Evolutionary conservation across 352 stramenopile species (phyloP), one percentile per base, ranked within the genome.

Genomic region (Phytophthora macrochlamydospora): DNA sequence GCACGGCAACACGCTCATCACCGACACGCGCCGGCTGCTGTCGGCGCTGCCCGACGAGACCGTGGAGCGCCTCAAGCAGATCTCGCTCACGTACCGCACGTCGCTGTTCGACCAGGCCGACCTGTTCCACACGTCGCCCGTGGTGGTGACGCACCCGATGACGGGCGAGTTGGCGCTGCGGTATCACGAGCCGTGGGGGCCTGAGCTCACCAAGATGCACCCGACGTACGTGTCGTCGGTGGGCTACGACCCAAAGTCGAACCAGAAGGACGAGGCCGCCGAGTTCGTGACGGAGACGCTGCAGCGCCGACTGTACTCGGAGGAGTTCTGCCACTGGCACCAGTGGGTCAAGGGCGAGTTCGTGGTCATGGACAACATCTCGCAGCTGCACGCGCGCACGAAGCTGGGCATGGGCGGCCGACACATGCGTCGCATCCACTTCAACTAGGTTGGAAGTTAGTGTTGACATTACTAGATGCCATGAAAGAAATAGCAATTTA

Each of bases 121-220:
- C n/a, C 33, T 14, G 13, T 31, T 69, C 12, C 56, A 65, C 55
- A 69, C 49, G 49, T 69, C 55, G 28, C 62, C 62, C 1, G 56
- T 65, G 50, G 56, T 69, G 32, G 35, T 53, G 40, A 61, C 55
- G 5, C 62, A 65, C 33, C 62, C 55, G 18, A 65, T 65, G 3
- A 69, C 62, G 1, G 62, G 62, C 2, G 62, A 65, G 43, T 7
- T 65, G 49, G 42, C 35, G 30, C 43, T 69, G 40, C 62, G 62
- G 2, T 69, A 49, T 29, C 54, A 65, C 55, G 54, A 65, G 18
- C 49, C 62, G 29, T 69, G 62, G 62, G 62, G 62, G 1, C 49
- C 62, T 33, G 56, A 69, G 62, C 64, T 65, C 49, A 65, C 55
- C 49, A 69, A 69, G 56, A 57, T 69, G 62, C 62, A 69, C 35